Percentiles rank a stretch among this genome's conserved stretches.
Evolutionary conservation across 345 rosid genomes (phyloP).

Genomic region (Erysimum cheiranthoides): DNA sequence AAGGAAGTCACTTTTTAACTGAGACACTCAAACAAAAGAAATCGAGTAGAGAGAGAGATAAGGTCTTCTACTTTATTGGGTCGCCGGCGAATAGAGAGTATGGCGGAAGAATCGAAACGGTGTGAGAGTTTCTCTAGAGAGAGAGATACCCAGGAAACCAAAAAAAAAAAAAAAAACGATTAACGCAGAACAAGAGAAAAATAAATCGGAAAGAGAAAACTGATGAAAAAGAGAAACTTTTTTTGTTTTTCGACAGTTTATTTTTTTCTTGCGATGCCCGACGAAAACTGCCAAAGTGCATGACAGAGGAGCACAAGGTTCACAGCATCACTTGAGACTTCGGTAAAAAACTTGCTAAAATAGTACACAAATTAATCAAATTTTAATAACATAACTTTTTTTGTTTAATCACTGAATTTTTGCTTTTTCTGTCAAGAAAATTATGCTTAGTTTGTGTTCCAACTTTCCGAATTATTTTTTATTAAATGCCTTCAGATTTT

Average conservation of each 20-base stretch:
- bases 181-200: conserved; percentile 25
- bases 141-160: conserved; percentile 25
- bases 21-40: conserved; percentile 18
- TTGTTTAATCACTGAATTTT: neutral
- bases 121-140: conserved; percentile 26
- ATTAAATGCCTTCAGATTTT: neutral
- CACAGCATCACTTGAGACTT: conserved; percentile 28
- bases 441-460: neutral
- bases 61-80: neutral
- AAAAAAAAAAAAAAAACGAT: neutral
- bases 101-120: conserved; percentile 42
- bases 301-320: conserved; percentile 51
- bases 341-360: neutral
- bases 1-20: conserved; percentile 41
- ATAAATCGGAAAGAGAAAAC: conserved; percentile 30
- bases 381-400: neutral
- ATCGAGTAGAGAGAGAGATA: neutral
- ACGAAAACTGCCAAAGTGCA: conserved; percentile 56
- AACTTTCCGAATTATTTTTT: neutral
- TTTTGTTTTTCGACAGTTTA: conserved; percentile 36
- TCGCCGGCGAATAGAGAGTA: conserved; percentile 23
- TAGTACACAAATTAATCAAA: conserved; percentile 1
- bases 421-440: conserved; percentile 13
- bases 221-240: neutral
- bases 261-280: conserved; percentile 39